These are phyloP conservation scores for Cercospora citrullina DNA, from an alignment of 2,329 filamentous ascomycete species.

Conservation along the genomic window DNA sequence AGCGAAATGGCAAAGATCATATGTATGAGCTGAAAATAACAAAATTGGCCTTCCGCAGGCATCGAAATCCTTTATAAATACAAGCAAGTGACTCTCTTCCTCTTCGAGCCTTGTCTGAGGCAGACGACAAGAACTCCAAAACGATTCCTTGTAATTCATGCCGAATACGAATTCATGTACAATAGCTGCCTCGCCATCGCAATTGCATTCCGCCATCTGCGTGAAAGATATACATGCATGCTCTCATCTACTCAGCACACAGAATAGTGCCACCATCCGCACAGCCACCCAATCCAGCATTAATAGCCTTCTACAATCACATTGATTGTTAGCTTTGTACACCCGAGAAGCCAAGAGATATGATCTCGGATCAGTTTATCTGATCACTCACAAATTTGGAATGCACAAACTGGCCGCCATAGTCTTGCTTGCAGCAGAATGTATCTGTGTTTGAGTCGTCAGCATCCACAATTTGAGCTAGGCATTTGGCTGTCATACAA, in stretches of 20 bases:
- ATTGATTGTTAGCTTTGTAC: background rate
- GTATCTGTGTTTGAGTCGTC: background rate
- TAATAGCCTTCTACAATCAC: background rate
- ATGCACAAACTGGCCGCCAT: background rate
- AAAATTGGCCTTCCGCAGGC: background rate
- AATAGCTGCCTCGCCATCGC: background rate
- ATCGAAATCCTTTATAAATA: background rate
- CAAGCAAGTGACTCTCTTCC: background rate
- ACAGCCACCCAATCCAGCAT: background rate
- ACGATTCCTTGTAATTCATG: background rate
- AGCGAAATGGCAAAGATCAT: too few relatives aligned
- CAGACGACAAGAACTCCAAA: background rate
- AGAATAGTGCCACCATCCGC: background rate
- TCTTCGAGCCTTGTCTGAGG: too few relatives aligned
- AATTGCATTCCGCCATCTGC: too few relatives aligned
- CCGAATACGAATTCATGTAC: background rate
- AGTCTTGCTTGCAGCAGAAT: background rate
- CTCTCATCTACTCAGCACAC: background rate
- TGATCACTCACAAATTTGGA: background rate
- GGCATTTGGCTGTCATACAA: background rate
- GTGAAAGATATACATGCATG: too few relatives aligned
- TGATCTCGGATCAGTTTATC: too few relatives aligned
- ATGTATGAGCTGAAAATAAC: too few relatives aligned
- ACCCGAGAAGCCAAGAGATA: too few relatives aligned
- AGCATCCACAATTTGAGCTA: too few relatives aligned